Percentiles rank a stretch among this genome's conserved stretches.
These are phyloP conservation scores for Paramecium bursaria DNA, from an alignment of 73 alveolate species.

Conservation along the genomic window DNA sequence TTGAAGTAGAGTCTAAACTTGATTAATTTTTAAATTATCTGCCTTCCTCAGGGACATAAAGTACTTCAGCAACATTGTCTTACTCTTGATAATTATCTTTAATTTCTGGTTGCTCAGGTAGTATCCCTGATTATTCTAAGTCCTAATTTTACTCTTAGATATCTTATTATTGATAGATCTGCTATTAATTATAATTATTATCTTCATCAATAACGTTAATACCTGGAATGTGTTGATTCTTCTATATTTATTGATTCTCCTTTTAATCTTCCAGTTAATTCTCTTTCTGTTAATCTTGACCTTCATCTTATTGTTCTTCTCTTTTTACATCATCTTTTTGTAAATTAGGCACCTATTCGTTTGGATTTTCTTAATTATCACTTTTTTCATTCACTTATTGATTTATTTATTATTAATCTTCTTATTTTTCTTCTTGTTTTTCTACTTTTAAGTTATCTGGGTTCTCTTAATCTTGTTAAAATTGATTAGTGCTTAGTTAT, in stretches of 20 bases:
- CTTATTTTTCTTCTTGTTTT: too few species aligned
- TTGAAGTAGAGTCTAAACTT: background rate
- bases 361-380: too few species aligned
- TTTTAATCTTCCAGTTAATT: background rate
- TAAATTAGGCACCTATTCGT: too few species aligned
- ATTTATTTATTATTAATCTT: too few species aligned
- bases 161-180: background rate
- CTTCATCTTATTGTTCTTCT: background rate
- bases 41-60: conserved; percentile 22
- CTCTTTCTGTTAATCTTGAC: background rate
- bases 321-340: background rate
- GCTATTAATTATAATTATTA: background rate
- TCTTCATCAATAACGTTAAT: too few species aligned
- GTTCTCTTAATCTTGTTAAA: too few species aligned
- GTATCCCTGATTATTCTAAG: background rate
- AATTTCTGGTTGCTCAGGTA: background rate
- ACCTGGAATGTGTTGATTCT: too few species aligned
- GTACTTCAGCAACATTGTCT: background rate
- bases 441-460: too few species aligned
- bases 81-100: background rate
- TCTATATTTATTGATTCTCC: background rate
- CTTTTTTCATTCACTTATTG: too few species aligned
- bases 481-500: too few species aligned
- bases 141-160: background rate
- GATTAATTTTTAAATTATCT: background rate